Percentiles rank a stretch among this genome's conserved stretches.
Conservation (phyloP, 805 yeast genomes). For the Yarrowia hollandica region DNA sequence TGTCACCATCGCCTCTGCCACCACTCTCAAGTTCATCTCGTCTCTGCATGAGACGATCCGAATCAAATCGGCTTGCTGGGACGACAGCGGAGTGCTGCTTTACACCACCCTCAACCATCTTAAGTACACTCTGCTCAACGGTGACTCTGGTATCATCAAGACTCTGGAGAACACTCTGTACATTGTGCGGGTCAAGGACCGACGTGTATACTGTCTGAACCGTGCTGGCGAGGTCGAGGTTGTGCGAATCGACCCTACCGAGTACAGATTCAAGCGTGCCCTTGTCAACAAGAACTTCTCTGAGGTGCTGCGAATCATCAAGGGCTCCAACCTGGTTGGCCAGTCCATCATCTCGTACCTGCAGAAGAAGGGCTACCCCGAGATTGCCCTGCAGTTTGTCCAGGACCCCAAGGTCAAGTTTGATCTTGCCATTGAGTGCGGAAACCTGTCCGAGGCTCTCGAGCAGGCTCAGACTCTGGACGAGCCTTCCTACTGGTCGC, state of each 20-base stretch:
- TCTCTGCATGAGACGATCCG: slow-evolving; percentile 95
- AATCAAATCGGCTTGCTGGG: slow-evolving; percentile 97
- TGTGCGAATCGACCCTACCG: slow-evolving; percentile 87
- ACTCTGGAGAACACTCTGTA: slow-evolving; percentile 88
- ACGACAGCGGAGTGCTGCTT: slow-evolving; percentile 84
- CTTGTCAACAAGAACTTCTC: slow-evolving; percentile 83
- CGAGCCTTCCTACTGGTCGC: slow-evolving; percentile 70
- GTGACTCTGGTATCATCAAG: slow-evolving; percentile 92
- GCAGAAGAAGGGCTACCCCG: slow-evolving; percentile 95
- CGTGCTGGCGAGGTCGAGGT: slow-evolving; percentile 83
- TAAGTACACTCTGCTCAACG: slow-evolving; percentile 88
- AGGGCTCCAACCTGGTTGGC: slow-evolving; percentile 88
- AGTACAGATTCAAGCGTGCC: slow-evolving; percentile 93
- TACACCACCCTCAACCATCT: slow-evolving; percentile 95
- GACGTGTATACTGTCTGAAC: slow-evolving; percentile 74
- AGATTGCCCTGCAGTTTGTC: slow-evolving; percentile 94
- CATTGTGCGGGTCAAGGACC: slow-evolving; percentile 68
- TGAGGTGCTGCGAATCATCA: slow-evolving; percentile 88
- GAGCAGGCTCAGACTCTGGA: slow-evolving; percentile 81
- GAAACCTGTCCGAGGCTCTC: slow-evolving; percentile 82
- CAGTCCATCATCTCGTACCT: slow-evolving; percentile 94
- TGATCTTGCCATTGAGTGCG: slow-evolving; percentile 92
- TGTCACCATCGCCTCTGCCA: slow-evolving; percentile 80
- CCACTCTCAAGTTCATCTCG: slow-evolving; percentile 65
- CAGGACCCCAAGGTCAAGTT: slow-evolving; percentile 95